Conservation (phyloP, 257 asterid genomes). For the Dorcoceras hygrometricum region DNA sequence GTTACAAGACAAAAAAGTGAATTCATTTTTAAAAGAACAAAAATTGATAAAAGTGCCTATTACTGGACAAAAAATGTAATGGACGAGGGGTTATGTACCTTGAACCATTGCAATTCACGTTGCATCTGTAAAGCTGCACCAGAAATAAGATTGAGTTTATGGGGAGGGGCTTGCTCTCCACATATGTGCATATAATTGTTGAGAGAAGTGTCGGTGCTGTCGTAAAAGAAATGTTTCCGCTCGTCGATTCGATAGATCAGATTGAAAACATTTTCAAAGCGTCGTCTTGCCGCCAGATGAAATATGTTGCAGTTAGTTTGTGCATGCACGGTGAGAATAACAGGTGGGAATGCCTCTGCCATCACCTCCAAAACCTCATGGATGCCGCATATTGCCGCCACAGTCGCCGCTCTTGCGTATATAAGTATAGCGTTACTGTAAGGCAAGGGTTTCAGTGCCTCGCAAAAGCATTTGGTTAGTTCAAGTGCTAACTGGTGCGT, state of each 20-base stretch:
- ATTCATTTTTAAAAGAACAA: neutral
- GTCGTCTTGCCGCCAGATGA: conserved; percentile 15
- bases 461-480: conserved; percentile 8
- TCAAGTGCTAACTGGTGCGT: neutral
- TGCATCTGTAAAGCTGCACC: conserved; percentile 14
- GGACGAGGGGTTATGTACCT: too few relatives aligned
- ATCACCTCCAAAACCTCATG: conserved; percentile 17
- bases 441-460: neutral
- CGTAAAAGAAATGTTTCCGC: neutral
- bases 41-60: neutral
- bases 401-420: neutral
- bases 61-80: neutral
- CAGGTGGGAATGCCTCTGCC: neutral
- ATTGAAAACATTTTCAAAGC: conserved; percentile 1
- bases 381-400: conserved; percentile 19
- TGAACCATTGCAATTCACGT: too few relatives aligned
- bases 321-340: neutral
- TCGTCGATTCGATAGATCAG: neutral
- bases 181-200: conserved; percentile 14
- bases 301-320: neutral
- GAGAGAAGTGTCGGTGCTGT: neutral
- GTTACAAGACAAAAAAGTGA: neutral
- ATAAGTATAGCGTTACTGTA: neutral
- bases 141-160: neutral
- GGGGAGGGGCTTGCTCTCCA: neutral